These are phyloP conservation scores for Nakataea oryzae DNA, from an alignment of 2,329 filamentous ascomycete genomes.

Conservation along the genomic window DNA sequence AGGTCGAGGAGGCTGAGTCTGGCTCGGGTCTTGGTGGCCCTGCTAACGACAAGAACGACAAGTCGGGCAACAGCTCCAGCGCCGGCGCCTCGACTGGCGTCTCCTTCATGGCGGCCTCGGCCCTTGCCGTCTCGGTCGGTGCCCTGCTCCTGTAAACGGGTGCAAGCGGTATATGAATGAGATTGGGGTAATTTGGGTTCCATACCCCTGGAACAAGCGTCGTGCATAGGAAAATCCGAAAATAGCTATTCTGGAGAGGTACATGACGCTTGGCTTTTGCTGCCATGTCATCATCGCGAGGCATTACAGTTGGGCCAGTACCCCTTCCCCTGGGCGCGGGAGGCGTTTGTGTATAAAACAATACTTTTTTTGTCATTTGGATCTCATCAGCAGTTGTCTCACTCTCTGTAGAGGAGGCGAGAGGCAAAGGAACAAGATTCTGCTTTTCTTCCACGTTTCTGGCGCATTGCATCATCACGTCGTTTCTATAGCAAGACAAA, in stretches of 20 bases:
- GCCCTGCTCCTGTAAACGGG: slow-evolving; percentile 26
- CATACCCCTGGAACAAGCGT: neutral
- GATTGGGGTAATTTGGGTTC: neutral
- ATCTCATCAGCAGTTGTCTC: neutral
- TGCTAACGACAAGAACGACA: slow-evolving; percentile 18
- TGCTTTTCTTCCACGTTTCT: neutral
- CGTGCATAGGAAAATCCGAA: neutral
- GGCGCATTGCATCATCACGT: neutral
- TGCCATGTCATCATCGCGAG: neutral
- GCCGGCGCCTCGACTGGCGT: slow-evolving; percentile 18
- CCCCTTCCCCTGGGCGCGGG: too few species aligned
- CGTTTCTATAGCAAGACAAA: neutral
- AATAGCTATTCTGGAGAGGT: neutral
- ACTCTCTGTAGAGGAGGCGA: neutral
- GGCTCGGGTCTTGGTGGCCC: slow-evolving; percentile 26
- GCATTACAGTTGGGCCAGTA: neutral
- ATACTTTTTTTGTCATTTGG: neutral
- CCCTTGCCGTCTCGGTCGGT: slow-evolving; percentile 20
- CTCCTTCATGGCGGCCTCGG: slow-evolving; percentile 22
- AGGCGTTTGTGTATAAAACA: neutral
- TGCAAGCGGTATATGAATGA: too few species aligned
- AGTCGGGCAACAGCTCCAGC: slow-evolving; percentile 20
- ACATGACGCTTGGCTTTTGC: neutral
- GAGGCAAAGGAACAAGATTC: neutral
- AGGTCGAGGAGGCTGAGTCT: slow-evolving; percentile 28